Conservation (phyloP, 140 eudicot genomes). For the Bidens hawaiensis region DNA sequence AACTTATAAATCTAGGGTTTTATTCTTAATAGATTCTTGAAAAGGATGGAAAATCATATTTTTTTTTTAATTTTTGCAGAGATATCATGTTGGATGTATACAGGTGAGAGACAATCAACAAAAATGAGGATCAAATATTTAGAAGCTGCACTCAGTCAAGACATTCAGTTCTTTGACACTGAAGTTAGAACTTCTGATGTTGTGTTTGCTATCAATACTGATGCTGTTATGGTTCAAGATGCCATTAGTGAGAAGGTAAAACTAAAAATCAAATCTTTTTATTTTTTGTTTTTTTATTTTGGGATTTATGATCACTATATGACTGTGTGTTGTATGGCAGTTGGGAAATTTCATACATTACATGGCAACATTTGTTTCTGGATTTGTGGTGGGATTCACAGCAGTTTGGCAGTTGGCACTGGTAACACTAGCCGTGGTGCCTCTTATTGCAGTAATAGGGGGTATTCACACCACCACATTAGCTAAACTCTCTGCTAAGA, state of each 20-base stretch:
- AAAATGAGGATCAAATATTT: slow-evolving; percentile 82
- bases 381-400: slow-evolving; percentile 89
- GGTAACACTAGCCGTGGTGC: slow-evolving; percentile 89
- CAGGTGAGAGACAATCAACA: slow-evolving; percentile 89
- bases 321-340: slow-evolving; percentile 32
- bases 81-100: slow-evolving; percentile 98
- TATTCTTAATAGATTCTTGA: slow-evolving; percentile 21
- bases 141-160: slow-evolving; percentile 86
- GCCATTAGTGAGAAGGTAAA: slow-evolving; percentile 80
- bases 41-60: slow-evolving; percentile 12
- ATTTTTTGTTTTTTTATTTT: slow-evolving; percentile 3
- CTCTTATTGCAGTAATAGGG: slow-evolving; percentile 85
- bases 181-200: slow-evolving; percentile 78
- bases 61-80: slow-evolving; percentile 40
- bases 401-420: slow-evolving; percentile 94
- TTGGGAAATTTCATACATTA: slow-evolving; percentile 74
- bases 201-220: slow-evolving; percentile 68
- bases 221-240: slow-evolving; percentile 77
- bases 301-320: neutral
- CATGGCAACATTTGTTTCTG: slow-evolving; percentile 76
- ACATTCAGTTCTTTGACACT: slow-evolving; percentile 83
- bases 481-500: slow-evolving; percentile 68
- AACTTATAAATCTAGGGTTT: neutral
- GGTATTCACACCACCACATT: slow-evolving; percentile 70
- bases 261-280: neutral